These are phyloP conservation scores for Suillus decipiens DNA, from an alignment of 768 basidiomycete species.

Conservation along the genomic window DNA sequence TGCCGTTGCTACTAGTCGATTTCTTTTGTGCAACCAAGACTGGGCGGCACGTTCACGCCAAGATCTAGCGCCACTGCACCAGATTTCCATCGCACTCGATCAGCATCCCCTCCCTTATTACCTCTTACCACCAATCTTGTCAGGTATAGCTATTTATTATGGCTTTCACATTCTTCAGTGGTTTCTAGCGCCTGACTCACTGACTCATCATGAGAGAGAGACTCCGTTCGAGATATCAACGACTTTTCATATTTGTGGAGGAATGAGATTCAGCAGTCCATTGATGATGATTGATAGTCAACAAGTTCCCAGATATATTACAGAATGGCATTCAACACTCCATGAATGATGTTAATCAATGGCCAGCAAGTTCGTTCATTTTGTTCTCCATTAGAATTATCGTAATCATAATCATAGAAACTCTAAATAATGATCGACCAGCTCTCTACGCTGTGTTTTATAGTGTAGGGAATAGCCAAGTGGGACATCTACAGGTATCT, in stretches of 20 bases:
- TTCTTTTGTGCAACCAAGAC: too few species aligned
- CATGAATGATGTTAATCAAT: constrained; percentile 18
- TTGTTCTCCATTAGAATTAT: background rate
- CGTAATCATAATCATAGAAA: background rate
- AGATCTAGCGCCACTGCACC: too few species aligned
- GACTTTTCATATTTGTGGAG: constrained; percentile 76
- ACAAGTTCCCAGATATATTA: constrained; percentile 64
- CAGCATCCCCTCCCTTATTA: too few species aligned
- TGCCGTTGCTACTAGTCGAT: too few species aligned
- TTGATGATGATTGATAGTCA: constrained; percentile 32
- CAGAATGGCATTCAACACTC: constrained; percentile 52
- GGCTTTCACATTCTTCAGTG: too few species aligned
- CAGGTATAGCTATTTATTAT: too few species aligned
- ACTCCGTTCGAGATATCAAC: constrained; percentile 66
- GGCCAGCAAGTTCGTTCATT: background rate
- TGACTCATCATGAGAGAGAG: too few species aligned
- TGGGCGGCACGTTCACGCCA: too few species aligned
- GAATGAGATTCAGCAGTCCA: constrained; percentile 47
- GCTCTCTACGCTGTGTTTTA: background rate
- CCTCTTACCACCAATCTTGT: too few species aligned
- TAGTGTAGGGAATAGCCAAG: background rate
- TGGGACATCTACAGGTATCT: background rate
- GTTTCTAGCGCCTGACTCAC: too few species aligned
- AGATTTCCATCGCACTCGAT: too few species aligned
- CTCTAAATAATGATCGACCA: background rate